These are phyloP conservation scores for Arthrinium phaeospermum DNA, from an alignment of 2,329 filamentous ascomycete species.

Conservation along the genomic window DNA sequence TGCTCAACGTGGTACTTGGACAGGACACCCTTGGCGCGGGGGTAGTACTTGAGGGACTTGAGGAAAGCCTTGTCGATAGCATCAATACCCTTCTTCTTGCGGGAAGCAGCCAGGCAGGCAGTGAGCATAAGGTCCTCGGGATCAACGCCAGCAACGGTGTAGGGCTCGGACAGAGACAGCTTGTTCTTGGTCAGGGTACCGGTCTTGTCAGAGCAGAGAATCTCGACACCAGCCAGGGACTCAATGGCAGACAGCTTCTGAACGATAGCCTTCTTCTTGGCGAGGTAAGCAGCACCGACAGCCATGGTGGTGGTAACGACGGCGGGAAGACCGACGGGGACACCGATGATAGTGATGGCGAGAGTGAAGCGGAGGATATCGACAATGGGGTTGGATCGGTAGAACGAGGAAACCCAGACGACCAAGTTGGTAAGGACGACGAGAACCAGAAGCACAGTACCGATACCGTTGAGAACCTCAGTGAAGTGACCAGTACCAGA, in stretches of 20 bases:
- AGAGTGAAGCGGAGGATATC: constrained; percentile 83
- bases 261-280: constrained; percentile 91
- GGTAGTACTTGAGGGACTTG: constrained; percentile 83
- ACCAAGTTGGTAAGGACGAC: constrained; percentile 81
- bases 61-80: constrained; percentile 95
- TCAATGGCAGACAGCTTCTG: constrained; percentile 93
- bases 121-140: constrained; percentile 90
- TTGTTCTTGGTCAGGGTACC: constrained; percentile 95
- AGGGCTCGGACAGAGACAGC: constrained; percentile 84
- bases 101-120: constrained; percentile 85
- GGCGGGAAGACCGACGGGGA: constrained; percentile 89
- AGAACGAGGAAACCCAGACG: constrained; percentile 88
- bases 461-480: constrained; percentile 86
- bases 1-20: constrained; percentile 84
- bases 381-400: constrained; percentile 82
- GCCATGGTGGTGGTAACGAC: constrained; percentile 96
- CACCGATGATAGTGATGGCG: constrained; percentile 89
- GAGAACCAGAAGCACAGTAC: constrained; percentile 78
- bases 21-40: constrained; percentile 79
- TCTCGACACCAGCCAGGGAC: constrained; percentile 89
- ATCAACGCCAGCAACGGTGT: constrained; percentile 80
- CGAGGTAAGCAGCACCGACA: constrained; percentile 88
- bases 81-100: constrained; percentile 96
- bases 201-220: constrained; percentile 94
- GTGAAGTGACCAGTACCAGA: constrained; percentile 85